Percentiles rank a stretch among this genome's conserved stretches.
These are phyloP conservation scores for Inga laurina DNA, from an alignment of 306 rosid genomes.

Conservation along the genomic window DNA sequence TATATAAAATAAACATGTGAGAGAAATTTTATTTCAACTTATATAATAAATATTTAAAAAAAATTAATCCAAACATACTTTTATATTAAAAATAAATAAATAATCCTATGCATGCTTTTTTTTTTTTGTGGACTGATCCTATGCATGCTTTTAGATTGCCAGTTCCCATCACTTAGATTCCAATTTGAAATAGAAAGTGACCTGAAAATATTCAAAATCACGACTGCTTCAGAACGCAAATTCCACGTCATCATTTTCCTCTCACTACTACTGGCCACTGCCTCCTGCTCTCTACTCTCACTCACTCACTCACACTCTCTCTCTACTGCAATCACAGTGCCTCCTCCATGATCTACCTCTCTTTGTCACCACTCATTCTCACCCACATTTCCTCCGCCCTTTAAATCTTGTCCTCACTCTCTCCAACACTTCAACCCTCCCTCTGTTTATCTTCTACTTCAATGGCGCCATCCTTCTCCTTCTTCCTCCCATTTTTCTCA, in stretches of 20 bases:
- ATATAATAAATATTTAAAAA: no score
- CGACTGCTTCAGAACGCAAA: background rate
- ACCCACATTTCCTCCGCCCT: constrained; percentile 16
- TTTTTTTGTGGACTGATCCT: no score
- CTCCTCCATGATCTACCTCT: background rate
- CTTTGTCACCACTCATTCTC: background rate
- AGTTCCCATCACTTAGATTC: background rate
- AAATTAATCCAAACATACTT: no score
- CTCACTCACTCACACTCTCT: background rate
- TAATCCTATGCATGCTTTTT: no score
- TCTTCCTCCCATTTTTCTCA: constrained; percentile 6
- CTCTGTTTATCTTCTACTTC: background rate
- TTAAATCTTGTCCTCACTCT: constrained; percentile 29
- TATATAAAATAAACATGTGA: no score
- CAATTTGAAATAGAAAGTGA: background rate
- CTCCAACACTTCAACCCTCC: background rate
- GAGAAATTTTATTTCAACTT: no score
- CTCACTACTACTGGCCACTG: background rate
- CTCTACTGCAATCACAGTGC: background rate
- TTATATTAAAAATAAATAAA: no score
- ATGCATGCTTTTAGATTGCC: no score
- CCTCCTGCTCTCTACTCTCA: background rate
- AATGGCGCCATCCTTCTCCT: constrained; percentile 32
- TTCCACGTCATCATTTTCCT: background rate
- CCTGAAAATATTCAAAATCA: background rate